Percentiles rank a stretch among this genome's conserved stretches.
These are phyloP conservation scores for Macrocybe gigantea DNA, from an alignment of 768 basidiomycete species.

Conservation along the genomic window DNA sequence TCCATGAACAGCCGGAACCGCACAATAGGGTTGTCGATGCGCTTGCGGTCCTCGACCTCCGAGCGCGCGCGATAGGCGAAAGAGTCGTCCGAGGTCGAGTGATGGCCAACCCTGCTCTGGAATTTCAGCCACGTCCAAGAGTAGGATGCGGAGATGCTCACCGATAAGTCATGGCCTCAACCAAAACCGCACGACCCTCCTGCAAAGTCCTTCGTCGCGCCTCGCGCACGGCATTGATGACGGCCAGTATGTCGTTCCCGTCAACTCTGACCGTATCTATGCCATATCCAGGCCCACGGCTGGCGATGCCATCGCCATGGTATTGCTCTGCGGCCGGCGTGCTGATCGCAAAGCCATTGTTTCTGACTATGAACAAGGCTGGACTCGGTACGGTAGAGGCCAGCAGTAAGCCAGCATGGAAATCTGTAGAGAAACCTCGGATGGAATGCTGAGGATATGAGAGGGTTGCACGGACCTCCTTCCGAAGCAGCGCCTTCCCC, in stretches of 20 bases:
- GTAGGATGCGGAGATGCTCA: conserved; percentile 18
- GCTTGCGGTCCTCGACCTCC: conserved; percentile 89
- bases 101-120: conserved; percentile 72
- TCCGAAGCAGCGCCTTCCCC: conserved; percentile 94
- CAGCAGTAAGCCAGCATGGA: conserved; percentile 85
- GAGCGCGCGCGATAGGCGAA: conserved; percentile 87
- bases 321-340: conserved; percentile 88
- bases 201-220: conserved; percentile 68
- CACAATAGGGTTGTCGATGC: conserved; percentile 83
- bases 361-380: conserved; percentile 67
- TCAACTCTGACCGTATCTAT: conserved; percentile 90
- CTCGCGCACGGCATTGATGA: conserved; percentile 67
- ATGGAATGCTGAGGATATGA: neutral
- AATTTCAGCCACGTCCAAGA: conserved; percentile 1
- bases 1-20: conserved; percentile 87
- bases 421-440: conserved; percentile 45
- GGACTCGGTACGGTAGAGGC: conserved; percentile 75
- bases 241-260: conserved; percentile 88
- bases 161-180: conserved; percentile 93
- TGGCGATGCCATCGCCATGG: conserved; percentile 88
- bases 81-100: conserved; percentile 93
- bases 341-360: conserved; percentile 94
- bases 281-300: conserved; percentile 88
- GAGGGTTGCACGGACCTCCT: conserved; percentile 42
- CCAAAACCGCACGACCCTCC: conserved; percentile 73